Percentiles rank a stretch among this genome's conserved stretches.
Evolutionary conservation across 1,139 yeast genomes (phyloP).

Genomic region (Kurtzmaniella quercitrusa): DNA sequence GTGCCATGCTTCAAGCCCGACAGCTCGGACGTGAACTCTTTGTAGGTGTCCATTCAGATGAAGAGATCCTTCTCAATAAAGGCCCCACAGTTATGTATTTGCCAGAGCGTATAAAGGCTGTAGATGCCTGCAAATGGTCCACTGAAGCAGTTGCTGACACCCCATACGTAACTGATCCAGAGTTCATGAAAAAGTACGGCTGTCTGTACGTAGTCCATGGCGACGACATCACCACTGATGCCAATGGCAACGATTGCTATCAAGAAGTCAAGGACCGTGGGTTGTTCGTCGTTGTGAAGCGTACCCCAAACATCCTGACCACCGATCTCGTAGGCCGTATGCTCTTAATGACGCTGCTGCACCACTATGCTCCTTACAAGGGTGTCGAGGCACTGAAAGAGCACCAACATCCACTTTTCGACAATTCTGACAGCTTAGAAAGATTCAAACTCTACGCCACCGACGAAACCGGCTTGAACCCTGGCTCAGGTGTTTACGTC

Average conservation of each 20-base stretch:
- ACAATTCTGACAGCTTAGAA: constrained; percentile 26
- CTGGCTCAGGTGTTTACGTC: constrained; percentile 61
- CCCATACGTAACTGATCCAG: constrained; percentile 93
- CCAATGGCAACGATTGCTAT: constrained; percentile 91
- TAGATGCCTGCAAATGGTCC: constrained; percentile 88
- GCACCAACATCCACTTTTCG: constrained; percentile 25
- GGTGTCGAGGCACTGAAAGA: constrained; percentile 15
- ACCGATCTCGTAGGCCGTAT: constrained; percentile 94
- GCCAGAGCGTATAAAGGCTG: constrained; percentile 76
- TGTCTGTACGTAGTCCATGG: constrained; percentile 95
- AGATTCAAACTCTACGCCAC: constrained; percentile 58
- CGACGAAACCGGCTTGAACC: constrained; percentile 55
- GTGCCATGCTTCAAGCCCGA: constrained; percentile 91
- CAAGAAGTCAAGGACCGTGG: constrained; percentile 78
- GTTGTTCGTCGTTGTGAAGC: constrained; percentile 80
- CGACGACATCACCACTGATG: constrained; percentile 95
- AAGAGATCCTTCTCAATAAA: constrained; percentile 73
- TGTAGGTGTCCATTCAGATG: constrained; percentile 92
- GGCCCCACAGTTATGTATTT: constrained; percentile 93
- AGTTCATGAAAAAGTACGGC: constrained; percentile 65
- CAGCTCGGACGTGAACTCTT: constrained; percentile 68
- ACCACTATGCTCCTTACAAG: constrained; percentile 44
- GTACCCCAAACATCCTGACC: constrained; percentile 92
- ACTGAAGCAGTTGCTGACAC: constrained; percentile 70
- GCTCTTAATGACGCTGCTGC: constrained; percentile 56